phyloP scores from a whole-genome alignment of 1,284 basidiomycete species.

The Melanopsichium pennsylvanicum region DNA sequence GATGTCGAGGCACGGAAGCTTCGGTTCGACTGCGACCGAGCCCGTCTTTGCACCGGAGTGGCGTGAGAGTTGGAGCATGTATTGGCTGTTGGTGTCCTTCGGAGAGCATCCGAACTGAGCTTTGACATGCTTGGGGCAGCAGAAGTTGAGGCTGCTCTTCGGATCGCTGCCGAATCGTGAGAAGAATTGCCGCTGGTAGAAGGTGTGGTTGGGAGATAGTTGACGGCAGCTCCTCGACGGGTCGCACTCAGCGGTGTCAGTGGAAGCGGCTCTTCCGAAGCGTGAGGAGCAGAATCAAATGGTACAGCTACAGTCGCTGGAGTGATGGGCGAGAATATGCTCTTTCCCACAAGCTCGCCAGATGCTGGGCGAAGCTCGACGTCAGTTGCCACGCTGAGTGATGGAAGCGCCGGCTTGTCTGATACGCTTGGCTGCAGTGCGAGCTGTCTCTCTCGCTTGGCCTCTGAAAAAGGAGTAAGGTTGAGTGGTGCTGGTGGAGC shows the following conservation, averaged over 20 bases:
- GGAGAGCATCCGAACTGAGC: conserved; percentile 21
- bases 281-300: conserved; percentile 1
- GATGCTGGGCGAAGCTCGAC: conserved; percentile 4
- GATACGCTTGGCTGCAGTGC: neutral
- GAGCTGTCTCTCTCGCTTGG: conserved; percentile 22
- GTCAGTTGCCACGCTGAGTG: neutral
- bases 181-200: conserved; percentile 5
- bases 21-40: conserved; percentile 25
- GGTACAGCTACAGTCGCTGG: conserved; percentile 11
- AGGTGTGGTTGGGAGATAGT: conserved; percentile 3
- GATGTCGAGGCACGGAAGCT: conserved; percentile 32
- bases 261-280: conserved; percentile 22
- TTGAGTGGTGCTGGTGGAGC: conserved; percentile 45
- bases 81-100: conserved; percentile 24
- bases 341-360: conserved; percentile 15
- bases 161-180: conserved; percentile 10
- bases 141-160: conserved; percentile 25
- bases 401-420: neutral
- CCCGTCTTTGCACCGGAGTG: conserved; percentile 21
- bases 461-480: conserved; percentile 25
- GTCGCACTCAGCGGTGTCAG: conserved; percentile 46
- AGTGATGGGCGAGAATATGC: conserved; percentile 44
- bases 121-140: conserved; percentile 7
- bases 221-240: conserved; percentile 28
- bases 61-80: conserved; percentile 11